Evolutionary conservation across 495 filamentous ascomycete species (phyloP).

Genomic region (Astrocystis sublimbata): DNA sequence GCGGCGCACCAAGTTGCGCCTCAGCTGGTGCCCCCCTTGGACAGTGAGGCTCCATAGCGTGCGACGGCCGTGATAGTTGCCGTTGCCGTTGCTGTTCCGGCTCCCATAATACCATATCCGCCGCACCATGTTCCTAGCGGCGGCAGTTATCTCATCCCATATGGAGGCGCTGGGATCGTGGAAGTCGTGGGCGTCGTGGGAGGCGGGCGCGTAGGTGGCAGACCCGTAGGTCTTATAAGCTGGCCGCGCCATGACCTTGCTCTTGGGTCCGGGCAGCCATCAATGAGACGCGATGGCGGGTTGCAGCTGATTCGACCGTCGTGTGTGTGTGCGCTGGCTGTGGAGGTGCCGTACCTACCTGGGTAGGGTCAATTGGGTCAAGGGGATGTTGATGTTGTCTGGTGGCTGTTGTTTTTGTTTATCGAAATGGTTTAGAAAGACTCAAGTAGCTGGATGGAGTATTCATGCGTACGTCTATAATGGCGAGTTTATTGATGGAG

Average conservation of each 20-base stretch:
- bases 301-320: background rate
- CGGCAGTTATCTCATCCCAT: conserved; percentile 33
- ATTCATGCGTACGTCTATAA: background rate
- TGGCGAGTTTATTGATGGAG: background rate
- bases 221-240: conserved; percentile 39
- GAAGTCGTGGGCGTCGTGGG: conserved; percentile 20
- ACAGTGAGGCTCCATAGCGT: conserved; percentile 29
- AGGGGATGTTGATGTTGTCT: background rate
- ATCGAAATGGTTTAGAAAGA: background rate
- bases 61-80: conserved; percentile 37
- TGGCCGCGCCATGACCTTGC: conserved; percentile 39
- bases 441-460: background rate
- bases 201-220: conserved; percentile 15
- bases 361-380: background rate
- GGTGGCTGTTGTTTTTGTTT: background rate
- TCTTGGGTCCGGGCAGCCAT: conserved; percentile 34
- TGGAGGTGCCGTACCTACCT: too few relatives aligned
- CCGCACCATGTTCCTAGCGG: conserved; percentile 21
- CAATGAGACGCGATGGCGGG: conserved; percentile 8
- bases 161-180: conserved; percentile 29
- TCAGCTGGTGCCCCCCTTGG: conserved; percentile 32
- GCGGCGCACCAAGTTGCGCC: conserved; percentile 43
- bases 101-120: too few relatives aligned
- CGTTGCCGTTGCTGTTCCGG: too few relatives aligned
- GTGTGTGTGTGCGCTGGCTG: too few relatives aligned